A percentile compares a stretch with the other conserved stretches of the same genome.
phyloP scores from a whole-genome alignment of 1,139 yeast species.

The Suhomyces guaymorum region DNA sequence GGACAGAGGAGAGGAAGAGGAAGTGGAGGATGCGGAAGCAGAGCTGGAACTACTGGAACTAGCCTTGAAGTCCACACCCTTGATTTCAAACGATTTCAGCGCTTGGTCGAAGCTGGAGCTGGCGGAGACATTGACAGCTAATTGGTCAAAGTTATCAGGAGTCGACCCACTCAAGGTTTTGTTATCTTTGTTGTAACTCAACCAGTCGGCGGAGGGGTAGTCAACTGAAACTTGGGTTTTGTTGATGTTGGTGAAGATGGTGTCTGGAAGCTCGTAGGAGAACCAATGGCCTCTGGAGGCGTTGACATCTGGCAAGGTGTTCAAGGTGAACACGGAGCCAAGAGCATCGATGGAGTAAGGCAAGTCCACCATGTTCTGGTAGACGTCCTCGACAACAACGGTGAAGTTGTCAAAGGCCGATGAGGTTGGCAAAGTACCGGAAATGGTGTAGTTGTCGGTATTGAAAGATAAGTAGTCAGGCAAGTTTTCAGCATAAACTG shows the following conservation, averaged over 20 bases:
- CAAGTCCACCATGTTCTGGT: conserved; percentile 62
- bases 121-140: conserved; percentile 57
- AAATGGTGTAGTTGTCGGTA: conserved; percentile 42
- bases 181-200: conserved; percentile 58
- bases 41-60: too few species aligned
- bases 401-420: conserved; percentile 49
- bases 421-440: conserved; percentile 59
- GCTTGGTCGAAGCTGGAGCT: conserved; percentile 35
- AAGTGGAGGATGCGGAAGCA: conserved; percentile 17
- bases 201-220: conserved; percentile 55
- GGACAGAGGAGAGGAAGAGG: conserved; percentile 21
- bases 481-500: conserved; percentile 47
- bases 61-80: too few species aligned
- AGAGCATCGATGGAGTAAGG: conserved; percentile 52
- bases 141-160: conserved; percentile 56
- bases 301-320: conserved; percentile 55
- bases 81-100: conserved; percentile 49
- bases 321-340: conserved; percentile 55
- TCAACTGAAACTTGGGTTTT: conserved; percentile 52
- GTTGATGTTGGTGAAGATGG: conserved; percentile 55
- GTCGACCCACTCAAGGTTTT: conserved; percentile 67
- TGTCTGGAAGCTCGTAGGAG: conserved; percentile 50
- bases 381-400: conserved; percentile 60
- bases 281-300: conserved; percentile 66
- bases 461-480: conserved; percentile 64